Evolutionary conservation across 2,329 filamentous ascomycete species (phyloP), one percentile per base, ranked within the genome.

Genomic region (Arthrobotrys conoides): DNA sequence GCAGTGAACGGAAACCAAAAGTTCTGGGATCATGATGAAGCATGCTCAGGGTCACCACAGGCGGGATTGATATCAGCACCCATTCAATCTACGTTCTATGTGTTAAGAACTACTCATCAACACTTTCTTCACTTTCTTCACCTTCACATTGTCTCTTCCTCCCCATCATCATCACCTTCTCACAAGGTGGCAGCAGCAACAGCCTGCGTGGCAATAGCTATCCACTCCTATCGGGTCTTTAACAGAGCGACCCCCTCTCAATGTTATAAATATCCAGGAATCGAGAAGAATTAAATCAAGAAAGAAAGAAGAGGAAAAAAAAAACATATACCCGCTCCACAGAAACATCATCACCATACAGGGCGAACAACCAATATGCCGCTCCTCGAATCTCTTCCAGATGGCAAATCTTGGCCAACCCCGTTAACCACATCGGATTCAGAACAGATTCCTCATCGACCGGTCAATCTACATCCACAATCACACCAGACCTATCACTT

Each of bases 331-430:
- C 30, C 44, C 10, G 16, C 18, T 59, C 9, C 10, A 9, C 18
- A 41, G 10, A 22, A 22, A 12, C 53, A 20, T 12, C 30, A 38
- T 5, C n/a, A 18, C 9, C 27, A 12, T 38, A 10, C 16, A 18
- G 4, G 27, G 16, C 20, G 38, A 2, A n/a, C 53, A 22, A 38
- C n/a, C 48, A 16, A 51, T 9, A 61, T 61, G 57, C 57, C 57
- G n/a, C 57, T 61, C 22, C 57, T 61, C 14, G 36, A 61, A 30
- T 3, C 57, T 27, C n/a, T 36, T 6, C 20, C 22, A 8, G 57
- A 44, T 3, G 18, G 18, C 8, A 30, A 44, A 18, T 12, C 9
- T 14, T 61, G 57, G 57, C 36, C 33, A 27, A 4, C 57, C 20
- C 5, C 57, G 1, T 44, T 27, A 10, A 14, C 18, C 14, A 20